Percentiles rank a stretch among this genome's conserved stretches.
Conservation (phyloP, 2,329 filamentous ascomycete species). For the Westerdykella sp. region DNA sequence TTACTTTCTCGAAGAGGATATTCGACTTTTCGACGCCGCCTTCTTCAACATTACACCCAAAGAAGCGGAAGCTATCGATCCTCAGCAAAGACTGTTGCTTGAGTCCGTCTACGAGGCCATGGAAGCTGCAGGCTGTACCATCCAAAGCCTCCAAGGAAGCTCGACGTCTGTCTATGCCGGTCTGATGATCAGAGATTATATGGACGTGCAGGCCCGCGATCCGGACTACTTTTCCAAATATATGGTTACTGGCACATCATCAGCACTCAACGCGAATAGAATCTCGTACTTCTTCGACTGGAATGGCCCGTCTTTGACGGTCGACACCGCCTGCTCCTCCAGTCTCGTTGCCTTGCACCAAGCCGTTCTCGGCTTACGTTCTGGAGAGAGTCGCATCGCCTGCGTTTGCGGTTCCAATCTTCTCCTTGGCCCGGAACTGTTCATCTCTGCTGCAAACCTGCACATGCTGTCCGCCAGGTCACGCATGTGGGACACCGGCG, state of each 20-base stretch:
- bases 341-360: slow-evolving; percentile 26
- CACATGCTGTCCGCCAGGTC: slow-evolving; percentile 8
- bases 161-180: slow-evolving; percentile 7
- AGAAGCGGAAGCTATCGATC: slow-evolving; percentile 18
- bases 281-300: slow-evolving; percentile 36
- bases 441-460: slow-evolving; percentile 16
- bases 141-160: slow-evolving; percentile 6
- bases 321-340: slow-evolving; percentile 38
- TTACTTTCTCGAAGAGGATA: slow-evolving; percentile 12
- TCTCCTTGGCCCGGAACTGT: slow-evolving; percentile 4
- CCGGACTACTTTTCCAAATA: background rate
- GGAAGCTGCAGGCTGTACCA: slow-evolving; percentile 5
- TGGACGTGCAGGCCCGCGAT: background rate
- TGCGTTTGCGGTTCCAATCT: slow-evolving; percentile 12
- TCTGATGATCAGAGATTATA: slow-evolving; percentile 1
- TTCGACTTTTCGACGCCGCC: slow-evolving; percentile 10
- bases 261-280: slow-evolving; percentile 30
- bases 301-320: slow-evolving; percentile 30
- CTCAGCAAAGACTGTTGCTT: slow-evolving; percentile 15
- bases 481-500: slow-evolving; percentile 28
- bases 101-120: slow-evolving; percentile 15
- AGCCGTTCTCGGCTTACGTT: slow-evolving; percentile 9
- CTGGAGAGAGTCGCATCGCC: slow-evolving; percentile 9
- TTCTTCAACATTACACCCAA: slow-evolving; percentile 16
- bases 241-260: background rate